Evolutionary conservation across 352 stramenopile species (phyloP), one percentile per base, ranked within the genome.

Genomic region (Phytopythium montanum): DNA sequence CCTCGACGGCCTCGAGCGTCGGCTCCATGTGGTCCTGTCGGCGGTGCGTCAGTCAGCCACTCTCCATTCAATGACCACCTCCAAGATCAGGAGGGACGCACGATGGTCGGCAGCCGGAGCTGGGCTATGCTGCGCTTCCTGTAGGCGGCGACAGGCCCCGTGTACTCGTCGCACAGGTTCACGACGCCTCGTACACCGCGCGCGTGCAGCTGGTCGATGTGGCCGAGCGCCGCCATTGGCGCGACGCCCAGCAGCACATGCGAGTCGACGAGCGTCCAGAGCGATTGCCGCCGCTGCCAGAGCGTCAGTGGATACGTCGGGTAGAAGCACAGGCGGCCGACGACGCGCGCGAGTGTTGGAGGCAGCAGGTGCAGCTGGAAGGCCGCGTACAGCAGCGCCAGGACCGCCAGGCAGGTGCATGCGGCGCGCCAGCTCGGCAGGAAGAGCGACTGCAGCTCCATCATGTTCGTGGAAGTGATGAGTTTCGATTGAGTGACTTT

Each of bases 131-230:
- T 82, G 10, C 92, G 65, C 57, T 87, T 79, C 54, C 79, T 70
- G 76, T 99, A 99, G 53, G 93, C 77, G 23, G 68, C 63, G 21
- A 88, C 57, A 3, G 96, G 96, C 0, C 96, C 96, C 3, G 59
- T 46, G 65, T 98, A 99, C 73, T 99, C 96, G 62, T 98, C 94
- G 66, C 95, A 99, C 60, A 99, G 79, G 59, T 99, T 99, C 36
- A 98, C 78, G 14, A 98, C 92, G 21, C 88, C 94, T 25, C 88
- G 82, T 14, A 98, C 82, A 14, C 90, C 75, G 56, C 81, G 74
- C 33, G 88, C 75, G 50, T 90, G 64, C 4, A 98, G 69, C 51
- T 69, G 72, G 34, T 96, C 66, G 28, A 96, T 87, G 74, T 97
- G 88, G 29, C 76, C 65, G 68, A 96, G 78, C 61, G 96, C 95